Evolutionary conservation across 805 yeast species (phyloP).

Genomic region (Yamadazyma nakazawae): DNA sequence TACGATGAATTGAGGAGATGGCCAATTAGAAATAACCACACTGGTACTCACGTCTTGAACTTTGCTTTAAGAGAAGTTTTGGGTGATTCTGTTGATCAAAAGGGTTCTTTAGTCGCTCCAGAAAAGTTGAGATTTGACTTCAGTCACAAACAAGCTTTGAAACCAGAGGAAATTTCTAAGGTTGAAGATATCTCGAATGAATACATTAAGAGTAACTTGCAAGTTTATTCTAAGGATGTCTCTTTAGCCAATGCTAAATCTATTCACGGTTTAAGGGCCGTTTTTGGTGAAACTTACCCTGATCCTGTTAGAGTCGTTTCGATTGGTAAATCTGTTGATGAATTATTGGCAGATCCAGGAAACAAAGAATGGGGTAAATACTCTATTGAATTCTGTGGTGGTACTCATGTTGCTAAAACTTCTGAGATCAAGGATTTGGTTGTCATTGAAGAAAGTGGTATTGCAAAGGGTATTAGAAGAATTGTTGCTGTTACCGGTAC

Average conservation of each 20-base stretch:
- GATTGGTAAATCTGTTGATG: conserved; percentile 87
- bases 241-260: conserved; percentile 66
- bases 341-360: conserved; percentile 65
- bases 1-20: conserved; percentile 92
- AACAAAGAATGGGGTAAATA: conserved; percentile 71
- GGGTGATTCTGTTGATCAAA: conserved; percentile 89
- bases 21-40: conserved; percentile 96
- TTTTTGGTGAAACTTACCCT: conserved; percentile 97
- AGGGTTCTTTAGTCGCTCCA: conserved; percentile 93
- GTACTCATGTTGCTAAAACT: conserved; percentile 92
- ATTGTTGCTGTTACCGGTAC: conserved; percentile 94
- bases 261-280: conserved; percentile 90
- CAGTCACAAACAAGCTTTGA: conserved; percentile 83
- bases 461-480: conserved; percentile 98
- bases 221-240: conserved; percentile 83
- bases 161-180: conserved; percentile 63
- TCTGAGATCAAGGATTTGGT: conserved; percentile 91
- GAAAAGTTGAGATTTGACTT: conserved; percentile 96
- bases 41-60: conserved; percentile 95
- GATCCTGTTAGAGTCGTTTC: conserved; percentile 98
- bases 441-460: conserved; percentile 91
- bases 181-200: conserved; percentile 75
- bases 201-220: conserved; percentile 64
- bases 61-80: conserved; percentile 81
- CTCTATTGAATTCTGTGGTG: conserved; percentile 98